Evolutionary conservation across 257 asterid genomes (phyloP).

Genomic region (Fraxinus anomala): DNA sequence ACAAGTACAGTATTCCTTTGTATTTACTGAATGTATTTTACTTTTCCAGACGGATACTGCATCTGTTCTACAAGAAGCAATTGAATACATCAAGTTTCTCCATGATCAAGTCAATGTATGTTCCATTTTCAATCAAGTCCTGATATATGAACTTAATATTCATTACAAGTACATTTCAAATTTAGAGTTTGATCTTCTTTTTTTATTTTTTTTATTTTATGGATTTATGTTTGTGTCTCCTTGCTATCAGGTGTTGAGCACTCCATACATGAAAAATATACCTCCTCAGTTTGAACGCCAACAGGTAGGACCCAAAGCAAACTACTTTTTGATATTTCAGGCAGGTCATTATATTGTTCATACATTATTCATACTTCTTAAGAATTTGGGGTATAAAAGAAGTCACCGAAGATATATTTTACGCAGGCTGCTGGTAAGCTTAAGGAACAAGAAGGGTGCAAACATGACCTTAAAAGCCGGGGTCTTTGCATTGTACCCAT

Average conservation of each 20-base stretch:
- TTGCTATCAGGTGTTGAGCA: background rate
- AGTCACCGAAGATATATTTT: no score
- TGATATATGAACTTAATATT: no score
- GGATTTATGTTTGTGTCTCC: background rate
- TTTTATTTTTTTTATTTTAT: no score
- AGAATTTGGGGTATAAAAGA: background rate
- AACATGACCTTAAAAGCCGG: conserved; percentile 41
- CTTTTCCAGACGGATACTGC: conserved; percentile 25
- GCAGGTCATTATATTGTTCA: background rate
- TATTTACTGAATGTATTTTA: background rate
- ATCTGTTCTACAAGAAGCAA: conserved; percentile 33
- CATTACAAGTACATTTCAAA: no score
- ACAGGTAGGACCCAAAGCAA: background rate
- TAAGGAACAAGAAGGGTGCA: conserved; percentile 32
- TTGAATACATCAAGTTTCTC: conserved; percentile 30
- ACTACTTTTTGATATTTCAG: background rate
- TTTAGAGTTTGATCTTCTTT: background rate
- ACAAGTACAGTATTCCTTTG: background rate
- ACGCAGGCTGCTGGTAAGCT: conserved; percentile 31
- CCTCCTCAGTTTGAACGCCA: background rate
- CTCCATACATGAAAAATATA: conserved; percentile 3
- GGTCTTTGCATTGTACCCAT: conserved; percentile 56
- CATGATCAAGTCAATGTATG: conserved; percentile 32
- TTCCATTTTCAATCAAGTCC: background rate
- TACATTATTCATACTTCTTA: background rate